Conservation (phyloP, 495 filamentous ascomycete genomes). For the Neurospora intermedia region DNA sequence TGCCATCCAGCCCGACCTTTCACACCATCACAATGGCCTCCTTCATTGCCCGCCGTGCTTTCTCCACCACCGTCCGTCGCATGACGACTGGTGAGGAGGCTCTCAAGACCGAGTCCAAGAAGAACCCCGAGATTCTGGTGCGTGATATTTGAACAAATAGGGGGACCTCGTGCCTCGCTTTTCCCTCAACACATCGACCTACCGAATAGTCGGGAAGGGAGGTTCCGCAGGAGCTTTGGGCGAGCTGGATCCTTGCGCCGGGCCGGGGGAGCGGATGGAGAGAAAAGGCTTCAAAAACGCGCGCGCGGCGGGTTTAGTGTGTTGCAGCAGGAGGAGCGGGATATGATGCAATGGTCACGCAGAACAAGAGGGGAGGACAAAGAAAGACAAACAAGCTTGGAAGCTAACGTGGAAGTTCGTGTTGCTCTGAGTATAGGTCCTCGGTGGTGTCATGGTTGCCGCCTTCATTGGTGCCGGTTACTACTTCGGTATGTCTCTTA, state of each 20-base stretch:
- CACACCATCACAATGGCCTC: constrained; percentile 31
- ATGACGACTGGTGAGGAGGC: constrained; percentile 28
- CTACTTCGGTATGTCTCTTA: constrained; percentile 52
- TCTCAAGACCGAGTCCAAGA: constrained; percentile 39
- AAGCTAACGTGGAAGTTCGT: constrained; percentile 11
- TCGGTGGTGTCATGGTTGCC: constrained; percentile 83
- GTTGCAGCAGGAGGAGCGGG: background rate
- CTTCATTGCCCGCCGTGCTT: constrained; percentile 36
- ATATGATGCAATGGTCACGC: background rate
- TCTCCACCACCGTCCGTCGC: constrained; percentile 36
- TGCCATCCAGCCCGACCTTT: background rate
- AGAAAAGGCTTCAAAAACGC: background rate
- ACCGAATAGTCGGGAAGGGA: background rate
- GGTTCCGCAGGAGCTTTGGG: background rate
- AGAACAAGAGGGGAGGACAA: background rate
- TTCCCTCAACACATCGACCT: background rate
- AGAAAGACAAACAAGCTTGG: background rate
- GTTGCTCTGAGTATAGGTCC: constrained; percentile 46
- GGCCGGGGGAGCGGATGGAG: background rate
- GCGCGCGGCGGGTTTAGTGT: background rate
- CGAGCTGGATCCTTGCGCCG: background rate
- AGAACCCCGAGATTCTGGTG: constrained; percentile 42
- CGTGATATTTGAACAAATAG: constrained; percentile 19
- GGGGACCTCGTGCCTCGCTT: background rate
- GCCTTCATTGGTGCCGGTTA: constrained; percentile 81